Evolutionary conservation across 805 yeast genomes (phyloP), one percentile per base, ranked within the genome.

Genomic region (Pichia manshurica): DNA sequence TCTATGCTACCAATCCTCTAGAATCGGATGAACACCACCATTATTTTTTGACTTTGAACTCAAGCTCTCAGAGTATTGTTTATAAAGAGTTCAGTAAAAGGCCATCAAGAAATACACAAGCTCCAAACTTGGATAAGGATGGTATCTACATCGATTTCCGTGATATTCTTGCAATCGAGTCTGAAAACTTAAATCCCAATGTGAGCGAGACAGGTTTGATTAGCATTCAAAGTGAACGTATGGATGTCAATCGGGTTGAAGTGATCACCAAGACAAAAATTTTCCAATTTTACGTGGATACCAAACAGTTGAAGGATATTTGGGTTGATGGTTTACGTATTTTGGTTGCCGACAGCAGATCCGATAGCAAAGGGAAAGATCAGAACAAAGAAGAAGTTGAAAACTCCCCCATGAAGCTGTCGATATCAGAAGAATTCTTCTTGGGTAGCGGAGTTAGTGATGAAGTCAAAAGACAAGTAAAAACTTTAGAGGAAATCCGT

Each of bases 251-350:
- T 32, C 51, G 50, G n/a, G 54, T 63, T 28, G 59, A 56, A 13
- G 55, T 63, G 3, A 41, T 36, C 15, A 45, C 55, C 2, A 56
- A 55, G 36, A 39, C 45, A 3, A 45, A 48, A 2, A 40, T 80
- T 10, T 70, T 86, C 47, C 62, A 72, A n/a, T 82, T 86, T 56
- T 86, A 74, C 59, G 77, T 86, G 13, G 90, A 84, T 49, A 82
- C 87, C 1, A 75, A 76, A 53, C 87, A 82, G 42, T 74, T 78
- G 42, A 79, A 83, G 38, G 78, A 76, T 46, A 77, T 81, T 7
- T 87, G 95, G 95, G 67, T 83, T 32, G 95, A 87, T 64, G 96
- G 95, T 0, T 62, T 87, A 46, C 79, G 78, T 56, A 66, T 79
- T 59, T 58, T 79, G 32, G 66, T 72, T 19, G 68, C 71, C 45